A percentile compares a stretch with the other conserved stretches of the same genome.
Evolutionary conservation across 2,329 filamentous ascomycete species (phyloP).

Genomic region (Talaromyces piceae): DNA sequence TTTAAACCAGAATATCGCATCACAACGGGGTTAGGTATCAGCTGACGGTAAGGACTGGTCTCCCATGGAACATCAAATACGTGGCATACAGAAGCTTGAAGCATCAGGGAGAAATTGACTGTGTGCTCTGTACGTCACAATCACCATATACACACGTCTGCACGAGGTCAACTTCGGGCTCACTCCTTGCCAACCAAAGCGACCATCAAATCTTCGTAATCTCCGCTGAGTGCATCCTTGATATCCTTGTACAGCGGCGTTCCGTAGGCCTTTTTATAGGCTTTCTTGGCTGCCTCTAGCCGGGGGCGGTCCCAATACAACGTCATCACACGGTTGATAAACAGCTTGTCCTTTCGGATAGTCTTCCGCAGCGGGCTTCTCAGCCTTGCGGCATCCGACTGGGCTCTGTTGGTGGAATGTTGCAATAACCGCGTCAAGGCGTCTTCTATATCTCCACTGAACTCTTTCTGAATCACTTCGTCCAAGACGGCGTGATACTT

Average conservation of each 20-base stretch:
- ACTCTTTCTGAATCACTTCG: slow-evolving; percentile 69
- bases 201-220: slow-evolving; percentile 71
- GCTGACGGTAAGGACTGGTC: no score
- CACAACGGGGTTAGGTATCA: no score
- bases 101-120: no score
- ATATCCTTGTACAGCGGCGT: slow-evolving; percentile 63
- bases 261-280: slow-evolving; percentile 65
- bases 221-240: slow-evolving; percentile 73
- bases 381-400: slow-evolving; percentile 73
- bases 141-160: no score
- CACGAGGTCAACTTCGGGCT: background rate
- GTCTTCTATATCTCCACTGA: slow-evolving; percentile 86
- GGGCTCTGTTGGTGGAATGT: slow-evolving; percentile 68
- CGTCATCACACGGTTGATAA: slow-evolving; percentile 70
- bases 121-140: no score
- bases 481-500: slow-evolving; percentile 66
- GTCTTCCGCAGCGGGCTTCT: slow-evolving; percentile 79
- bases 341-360: slow-evolving; percentile 76
- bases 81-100: no score
- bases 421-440: slow-evolving; percentile 72
- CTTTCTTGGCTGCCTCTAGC: slow-evolving; percentile 68
- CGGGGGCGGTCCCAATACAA: slow-evolving; percentile 74
- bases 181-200: slow-evolving; percentile 38
- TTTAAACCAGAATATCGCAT: no score
- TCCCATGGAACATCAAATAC: no score